These are phyloP conservation scores for Saccharomyces jurei DNA, from an alignment of 805 yeast species.

Conservation along the genomic window DNA sequence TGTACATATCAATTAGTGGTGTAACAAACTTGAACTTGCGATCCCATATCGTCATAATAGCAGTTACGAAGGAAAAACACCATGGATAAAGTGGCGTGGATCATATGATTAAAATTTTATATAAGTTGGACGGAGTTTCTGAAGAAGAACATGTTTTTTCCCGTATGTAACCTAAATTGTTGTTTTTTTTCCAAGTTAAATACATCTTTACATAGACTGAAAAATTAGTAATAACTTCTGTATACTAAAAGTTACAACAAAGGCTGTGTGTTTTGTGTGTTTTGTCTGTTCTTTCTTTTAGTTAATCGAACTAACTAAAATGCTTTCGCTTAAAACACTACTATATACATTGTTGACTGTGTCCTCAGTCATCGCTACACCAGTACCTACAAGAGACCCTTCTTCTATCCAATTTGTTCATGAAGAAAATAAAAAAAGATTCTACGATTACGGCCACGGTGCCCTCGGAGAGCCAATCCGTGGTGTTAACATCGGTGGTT, in stretches of 20 bases:
- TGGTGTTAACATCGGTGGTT: slow-evolving; percentile 84
- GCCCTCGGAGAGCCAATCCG: slow-evolving; percentile 10
- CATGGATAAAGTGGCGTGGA: neutral
- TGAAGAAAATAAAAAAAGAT: slow-evolving; percentile 16
- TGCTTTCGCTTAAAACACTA: neutral
- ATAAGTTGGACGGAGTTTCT: neutral
- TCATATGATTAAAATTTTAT: neutral
- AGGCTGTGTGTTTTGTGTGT: neutral
- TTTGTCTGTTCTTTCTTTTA: neutral
- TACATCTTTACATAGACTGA: neutral
- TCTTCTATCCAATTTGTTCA: slow-evolving; percentile 13
- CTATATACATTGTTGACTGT: neutral
- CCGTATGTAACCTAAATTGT: neutral
- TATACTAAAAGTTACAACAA: neutral
- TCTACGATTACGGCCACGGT: slow-evolving; percentile 15
- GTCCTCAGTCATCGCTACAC: slow-evolving; percentile 2
- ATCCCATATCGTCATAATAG: neutral
- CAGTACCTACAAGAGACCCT: slow-evolving; percentile 14
- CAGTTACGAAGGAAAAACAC: neutral
- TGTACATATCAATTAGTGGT: neutral
- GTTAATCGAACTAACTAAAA: neutral
- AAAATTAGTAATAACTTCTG: neutral
- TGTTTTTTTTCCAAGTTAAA: too few relatives aligned
- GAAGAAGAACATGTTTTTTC: neutral
- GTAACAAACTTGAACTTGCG: neutral